These are phyloP conservation scores for Beauveria sp. DNA, from an alignment of 2,329 filamentous ascomycete genomes.

Conservation along the genomic window DNA sequence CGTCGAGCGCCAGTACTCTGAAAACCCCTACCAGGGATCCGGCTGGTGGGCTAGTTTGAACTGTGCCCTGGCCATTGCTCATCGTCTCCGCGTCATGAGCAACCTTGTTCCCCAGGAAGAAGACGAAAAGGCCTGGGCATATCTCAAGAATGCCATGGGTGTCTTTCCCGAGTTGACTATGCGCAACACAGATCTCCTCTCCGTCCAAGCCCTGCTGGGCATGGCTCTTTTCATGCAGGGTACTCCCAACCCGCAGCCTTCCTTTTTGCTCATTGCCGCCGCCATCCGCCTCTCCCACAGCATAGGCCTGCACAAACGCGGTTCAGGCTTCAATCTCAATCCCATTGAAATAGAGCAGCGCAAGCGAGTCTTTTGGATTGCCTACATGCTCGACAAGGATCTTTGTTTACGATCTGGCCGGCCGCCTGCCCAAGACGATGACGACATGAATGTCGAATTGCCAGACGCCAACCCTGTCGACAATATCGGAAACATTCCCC, in stretches of 20 bases:
- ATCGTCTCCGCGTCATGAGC: slow-evolving; percentile 89
- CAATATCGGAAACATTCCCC: slow-evolving; percentile 88
- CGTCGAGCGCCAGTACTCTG: slow-evolving; percentile 87
- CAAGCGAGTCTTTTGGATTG: slow-evolving; percentile 59
- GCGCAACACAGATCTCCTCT: slow-evolving; percentile 90
- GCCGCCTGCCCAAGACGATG: slow-evolving; percentile 55
- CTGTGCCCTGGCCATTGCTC: slow-evolving; percentile 84
- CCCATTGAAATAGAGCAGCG: slow-evolving; percentile 89
- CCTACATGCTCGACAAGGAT: slow-evolving; percentile 59
- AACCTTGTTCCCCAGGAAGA: slow-evolving; percentile 85
- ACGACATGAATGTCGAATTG: slow-evolving; percentile 89
- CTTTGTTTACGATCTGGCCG: slow-evolving; percentile 51
- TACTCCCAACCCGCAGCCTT: slow-evolving; percentile 91
- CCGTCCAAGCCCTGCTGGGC: slow-evolving; percentile 86
- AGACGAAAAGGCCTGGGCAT: slow-evolving; percentile 89
- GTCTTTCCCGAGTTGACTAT: slow-evolving; percentile 89
- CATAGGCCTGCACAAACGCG: slow-evolving; percentile 90
- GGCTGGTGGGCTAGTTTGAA: slow-evolving; percentile 99
- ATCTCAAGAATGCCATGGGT: slow-evolving; percentile 93
- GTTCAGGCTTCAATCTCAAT: slow-evolving; percentile 87
- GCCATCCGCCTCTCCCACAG: slow-evolving; percentile 87
- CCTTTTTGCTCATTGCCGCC: slow-evolving; percentile 82
- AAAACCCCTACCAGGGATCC: slow-evolving; percentile 86
- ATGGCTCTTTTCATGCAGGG: slow-evolving; percentile 95
- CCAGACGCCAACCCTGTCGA: slow-evolving; percentile 86